Evolutionary conservation across 2,329 filamentous ascomycete species (phyloP).

Genomic region (Fusarium ramigenum): DNA sequence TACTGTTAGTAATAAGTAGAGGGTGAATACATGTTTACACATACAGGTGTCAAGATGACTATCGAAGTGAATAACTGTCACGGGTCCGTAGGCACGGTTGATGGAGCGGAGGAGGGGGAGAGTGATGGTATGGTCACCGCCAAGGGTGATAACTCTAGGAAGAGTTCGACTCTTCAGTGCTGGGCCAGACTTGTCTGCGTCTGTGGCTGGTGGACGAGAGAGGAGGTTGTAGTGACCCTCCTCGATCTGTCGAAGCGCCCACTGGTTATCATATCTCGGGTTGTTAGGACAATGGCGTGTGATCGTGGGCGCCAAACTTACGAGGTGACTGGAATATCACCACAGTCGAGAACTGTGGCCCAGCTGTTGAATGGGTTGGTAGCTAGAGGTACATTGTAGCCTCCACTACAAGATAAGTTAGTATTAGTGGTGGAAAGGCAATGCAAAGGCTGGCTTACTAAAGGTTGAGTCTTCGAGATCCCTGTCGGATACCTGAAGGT

Average conservation of each 20-base stretch:
- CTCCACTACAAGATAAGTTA: constrained; percentile 65
- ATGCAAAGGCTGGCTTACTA: constrained; percentile 68
- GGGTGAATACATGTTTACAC: rapidly evolving
- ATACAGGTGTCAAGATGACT: constrained; percentile 74
- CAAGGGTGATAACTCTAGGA: constrained; percentile 81
- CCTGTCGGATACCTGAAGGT: constrained; percentile 85
- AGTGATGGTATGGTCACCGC: constrained; percentile 71
- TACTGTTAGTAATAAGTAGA: constrained; percentile 4
- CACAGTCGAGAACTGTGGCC: constrained; percentile 82
- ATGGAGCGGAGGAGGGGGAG: constrained; percentile 67
- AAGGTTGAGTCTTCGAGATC: constrained; percentile 84
- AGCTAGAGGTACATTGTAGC: constrained; percentile 83
- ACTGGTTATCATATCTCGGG: constrained; percentile 81
- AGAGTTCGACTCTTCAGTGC: constrained; percentile 79
- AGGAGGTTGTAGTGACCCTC: constrained; percentile 82
- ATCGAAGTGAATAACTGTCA: constrained; percentile 71
- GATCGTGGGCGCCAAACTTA: too few relatives aligned
- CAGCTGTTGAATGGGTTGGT: constrained; percentile 85
- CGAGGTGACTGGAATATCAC: constrained; percentile 86
- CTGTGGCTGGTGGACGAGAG: constrained; percentile 74
- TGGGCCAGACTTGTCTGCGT: constrained; percentile 72
- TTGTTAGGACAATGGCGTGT: too few relatives aligned
- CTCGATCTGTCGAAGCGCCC: constrained; percentile 85
- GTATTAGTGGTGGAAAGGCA: rapidly evolving
- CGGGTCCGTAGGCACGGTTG: constrained; percentile 68